Percentiles rank a stretch among this genome's conserved stretches.
Conservation (phyloP, 192 early-diverging fungal species). For the Entomortierella lignicola region DNA sequence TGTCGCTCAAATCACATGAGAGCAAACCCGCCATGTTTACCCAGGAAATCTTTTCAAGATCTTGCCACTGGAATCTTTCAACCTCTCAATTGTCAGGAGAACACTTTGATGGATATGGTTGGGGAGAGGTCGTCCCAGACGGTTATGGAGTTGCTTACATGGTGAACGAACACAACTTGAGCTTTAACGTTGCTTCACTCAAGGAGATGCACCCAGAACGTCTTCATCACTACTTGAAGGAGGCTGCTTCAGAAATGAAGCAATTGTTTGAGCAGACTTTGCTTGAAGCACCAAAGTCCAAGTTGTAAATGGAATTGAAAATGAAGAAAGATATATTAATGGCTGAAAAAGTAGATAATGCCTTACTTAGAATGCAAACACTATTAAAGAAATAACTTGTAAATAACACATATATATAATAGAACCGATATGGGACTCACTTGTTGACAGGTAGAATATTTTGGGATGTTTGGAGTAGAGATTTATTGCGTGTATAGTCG, state of each 20-base stretch:
- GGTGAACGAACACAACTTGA: slow-evolving; percentile 86
- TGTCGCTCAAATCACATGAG: slow-evolving; percentile 80
- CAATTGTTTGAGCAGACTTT: slow-evolving; percentile 74
- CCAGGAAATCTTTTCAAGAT: slow-evolving; percentile 84
- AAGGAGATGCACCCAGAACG: slow-evolving; percentile 69
- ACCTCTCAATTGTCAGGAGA: slow-evolving; percentile 94
- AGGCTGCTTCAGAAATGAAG: slow-evolving; percentile 90
- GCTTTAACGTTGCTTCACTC: slow-evolving; percentile 88
- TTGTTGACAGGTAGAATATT: no score
- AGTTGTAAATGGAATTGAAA: slow-evolving; percentile 63
- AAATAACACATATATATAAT: no score
- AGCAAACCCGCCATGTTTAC: slow-evolving; percentile 85
- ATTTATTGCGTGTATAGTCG: no score
- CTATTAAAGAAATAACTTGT: no score
- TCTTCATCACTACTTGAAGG: slow-evolving; percentile 85
- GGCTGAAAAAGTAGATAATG: background rate
- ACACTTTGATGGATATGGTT: slow-evolving; percentile 95
- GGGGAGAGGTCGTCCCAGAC: slow-evolving; percentile 87
- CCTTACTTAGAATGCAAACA: background rate
- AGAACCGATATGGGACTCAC: no score
- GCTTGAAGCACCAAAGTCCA: slow-evolving; percentile 71
- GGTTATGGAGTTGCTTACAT: slow-evolving; percentile 96
- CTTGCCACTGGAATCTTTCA: slow-evolving; percentile 91
- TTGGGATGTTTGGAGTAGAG: no score
- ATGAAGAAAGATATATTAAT: background rate